Conservation (phyloP, 352 stramenopile species). For the Phytophthora hybrid region DNA sequence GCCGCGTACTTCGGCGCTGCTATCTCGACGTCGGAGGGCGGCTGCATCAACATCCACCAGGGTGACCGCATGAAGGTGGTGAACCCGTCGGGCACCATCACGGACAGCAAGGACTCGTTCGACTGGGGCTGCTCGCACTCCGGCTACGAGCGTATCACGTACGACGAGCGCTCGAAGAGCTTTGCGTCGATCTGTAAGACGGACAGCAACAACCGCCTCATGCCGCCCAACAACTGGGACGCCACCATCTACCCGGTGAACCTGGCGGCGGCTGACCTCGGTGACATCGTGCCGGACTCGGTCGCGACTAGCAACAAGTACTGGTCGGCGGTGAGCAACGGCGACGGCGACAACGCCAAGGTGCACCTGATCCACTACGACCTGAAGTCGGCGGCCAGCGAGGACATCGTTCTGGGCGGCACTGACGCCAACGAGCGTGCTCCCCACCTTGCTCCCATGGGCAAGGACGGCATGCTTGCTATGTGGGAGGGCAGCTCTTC, state of each 20-base stretch:
- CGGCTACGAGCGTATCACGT: conserved; percentile 59
- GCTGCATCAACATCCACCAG: conserved; percentile 73
- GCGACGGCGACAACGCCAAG: conserved; percentile 44
- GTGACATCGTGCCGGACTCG: conserved; percentile 53
- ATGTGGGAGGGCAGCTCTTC: conserved; percentile 50
- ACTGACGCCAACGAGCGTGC: conserved; percentile 55
- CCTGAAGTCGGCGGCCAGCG: conserved; percentile 28
- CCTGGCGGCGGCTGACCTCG: conserved; percentile 51
- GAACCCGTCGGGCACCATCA: conserved; percentile 32
- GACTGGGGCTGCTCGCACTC: conserved; percentile 66
- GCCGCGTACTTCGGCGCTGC: conserved; percentile 55
- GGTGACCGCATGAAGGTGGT: conserved; percentile 69
- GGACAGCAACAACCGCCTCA: conserved; percentile 73
- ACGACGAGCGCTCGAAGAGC: conserved; percentile 47
- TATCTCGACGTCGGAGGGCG: conserved; percentile 51
- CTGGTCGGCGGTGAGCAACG: conserved; percentile 61
- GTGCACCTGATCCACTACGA: conserved; percentile 60
- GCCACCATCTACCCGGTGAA: conserved; percentile 64
- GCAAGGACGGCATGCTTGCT: conserved; percentile 43
- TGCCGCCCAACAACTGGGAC: conserved; percentile 52
- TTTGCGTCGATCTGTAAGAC: conserved; percentile 64
- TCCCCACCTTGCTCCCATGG: conserved; percentile 52
- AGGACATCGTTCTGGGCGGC: conserved; percentile 56
- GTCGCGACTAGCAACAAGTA: conserved; percentile 40
- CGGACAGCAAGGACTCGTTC: conserved; percentile 45